Evolutionary conservation across 163 green algal genomes (phyloP), one percentile per base, ranked within the genome.

Genomic region (Scenedesmus sp.): DNA sequence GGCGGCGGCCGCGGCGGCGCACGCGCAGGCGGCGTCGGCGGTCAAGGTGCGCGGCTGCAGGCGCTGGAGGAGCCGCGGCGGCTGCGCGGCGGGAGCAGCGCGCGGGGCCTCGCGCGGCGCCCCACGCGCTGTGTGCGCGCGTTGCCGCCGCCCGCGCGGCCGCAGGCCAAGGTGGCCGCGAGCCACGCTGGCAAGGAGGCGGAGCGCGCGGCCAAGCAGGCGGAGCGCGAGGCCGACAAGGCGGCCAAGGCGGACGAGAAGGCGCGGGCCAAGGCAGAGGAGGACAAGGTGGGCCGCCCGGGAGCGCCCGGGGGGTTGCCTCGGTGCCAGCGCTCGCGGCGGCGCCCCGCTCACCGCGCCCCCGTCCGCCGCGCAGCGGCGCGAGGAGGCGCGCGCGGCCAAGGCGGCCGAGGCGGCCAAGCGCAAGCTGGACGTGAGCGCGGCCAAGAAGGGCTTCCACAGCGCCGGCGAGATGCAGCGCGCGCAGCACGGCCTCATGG

Each of bases 361-460:
- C 7, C 39, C 39, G 39, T 10, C 39, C 7, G 7, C 10, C 7
- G 7, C 10, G 39, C 39, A 15, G 39, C 39, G 6, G 39, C 39
- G 7, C 10, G 39, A 6, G 6, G 7, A 22, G 20, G 57, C 47
- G 31, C 70, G 70, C 33, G 70, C 62, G 44, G 65, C 34, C 28
- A 71, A 79, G 36, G 65, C 66, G 44, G 56, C 72, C 15, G 65
- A 71, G n/a, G 42, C 54, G 22, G 47, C 50, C 34, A 56, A 77
- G 64, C 48, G 77, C 54, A 70, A 76, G 56, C 45, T 53, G 44
- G 45, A 29, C 26, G 54, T 53, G 31, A 44, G 72, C 24, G 57
- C 60, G 13, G 45, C 42, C 9, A 80, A 72, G 58, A 51, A 63
- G 5, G 72, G 72, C 26, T 80, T 80, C 31, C 24, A 42, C 13